Conservation (phyloP, 169 alveolate species). For the Eimeria sp. region DNA sequence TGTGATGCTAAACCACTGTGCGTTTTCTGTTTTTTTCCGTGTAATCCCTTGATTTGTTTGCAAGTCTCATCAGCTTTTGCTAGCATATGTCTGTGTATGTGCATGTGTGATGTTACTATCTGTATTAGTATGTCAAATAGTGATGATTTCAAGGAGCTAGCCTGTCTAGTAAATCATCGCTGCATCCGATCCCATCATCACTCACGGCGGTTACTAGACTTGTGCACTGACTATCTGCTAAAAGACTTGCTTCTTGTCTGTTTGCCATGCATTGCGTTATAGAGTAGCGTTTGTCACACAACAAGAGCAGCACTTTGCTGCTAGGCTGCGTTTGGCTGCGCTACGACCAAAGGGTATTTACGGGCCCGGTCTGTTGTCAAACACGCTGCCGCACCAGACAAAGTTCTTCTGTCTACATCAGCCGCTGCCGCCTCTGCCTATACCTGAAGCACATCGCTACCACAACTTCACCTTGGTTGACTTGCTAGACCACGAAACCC, state of each 20-base stretch:
- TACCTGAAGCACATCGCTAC: slow-evolving; percentile 63
- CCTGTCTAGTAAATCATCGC: too few species aligned
- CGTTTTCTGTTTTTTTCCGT: not conserved
- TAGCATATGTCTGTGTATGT: too few species aligned
- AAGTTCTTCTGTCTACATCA: slow-evolving; percentile 58
- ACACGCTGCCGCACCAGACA: slow-evolving; percentile 50
- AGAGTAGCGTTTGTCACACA: slow-evolving; percentile 46
- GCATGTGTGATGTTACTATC: too few species aligned
- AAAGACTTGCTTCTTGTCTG: not conserved
- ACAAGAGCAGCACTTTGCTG: slow-evolving; percentile 48
- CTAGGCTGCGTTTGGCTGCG: slow-evolving; percentile 40
- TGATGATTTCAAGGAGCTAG: too few species aligned
- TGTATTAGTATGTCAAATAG: too few species aligned
- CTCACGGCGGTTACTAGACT: not conserved
- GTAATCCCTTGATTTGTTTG: too few species aligned
- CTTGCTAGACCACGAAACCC: slow-evolving; percentile 30
- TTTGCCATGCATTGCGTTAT: not conserved
- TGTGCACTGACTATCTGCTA: not conserved
- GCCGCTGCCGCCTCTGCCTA: slow-evolving; percentile 66
- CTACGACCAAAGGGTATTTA: slow-evolving; percentile 28
- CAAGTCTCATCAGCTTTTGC: too few species aligned
- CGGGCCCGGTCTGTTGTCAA: slow-evolving; percentile 53
- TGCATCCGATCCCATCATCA: too few species aligned
- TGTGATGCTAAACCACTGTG: not conserved
- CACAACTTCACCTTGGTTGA: slow-evolving; percentile 57